These are phyloP conservation scores for Panaeolus papilionaceus DNA, from an alignment of 768 basidiomycete species.

Conservation along the genomic window DNA sequence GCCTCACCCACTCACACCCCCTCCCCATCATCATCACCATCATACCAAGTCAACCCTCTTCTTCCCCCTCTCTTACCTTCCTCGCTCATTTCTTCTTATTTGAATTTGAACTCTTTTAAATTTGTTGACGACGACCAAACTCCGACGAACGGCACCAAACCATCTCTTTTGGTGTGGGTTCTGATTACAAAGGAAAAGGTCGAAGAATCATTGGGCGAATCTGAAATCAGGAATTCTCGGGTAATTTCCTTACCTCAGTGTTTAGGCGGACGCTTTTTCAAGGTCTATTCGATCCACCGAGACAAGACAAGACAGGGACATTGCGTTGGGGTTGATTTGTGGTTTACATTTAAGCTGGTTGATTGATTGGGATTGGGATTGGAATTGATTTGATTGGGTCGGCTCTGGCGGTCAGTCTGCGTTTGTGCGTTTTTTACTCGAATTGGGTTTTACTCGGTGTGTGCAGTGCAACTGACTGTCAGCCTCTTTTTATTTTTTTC, in stretches of 20 bases:
- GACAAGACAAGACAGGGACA: conserved; percentile 1
- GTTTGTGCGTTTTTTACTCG: neutral
- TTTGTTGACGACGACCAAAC: neutral
- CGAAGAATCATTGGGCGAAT: neutral
- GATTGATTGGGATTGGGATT: neutral
- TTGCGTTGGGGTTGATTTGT: neutral
- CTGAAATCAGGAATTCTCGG: conserved; percentile 2
- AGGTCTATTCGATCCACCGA: neutral
- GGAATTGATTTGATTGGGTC: conserved; percentile 1
- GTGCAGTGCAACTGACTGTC: conserved; percentile 10
- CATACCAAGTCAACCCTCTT: conserved; percentile 10
- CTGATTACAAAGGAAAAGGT: conserved; percentile 9
- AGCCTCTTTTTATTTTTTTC: conserved; percentile 4
- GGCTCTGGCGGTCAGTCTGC: conserved; percentile 2
- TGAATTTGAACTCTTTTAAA: neutral
- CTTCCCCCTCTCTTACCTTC: neutral
- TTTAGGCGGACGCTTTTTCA: neutral
- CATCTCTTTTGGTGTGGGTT: neutral
- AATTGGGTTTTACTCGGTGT: conserved; percentile 3
- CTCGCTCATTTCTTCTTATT: conserved; percentile 4
- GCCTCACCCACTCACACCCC: conserved; percentile 13
- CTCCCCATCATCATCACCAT: conserved; percentile 15
- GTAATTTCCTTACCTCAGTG: neutral
- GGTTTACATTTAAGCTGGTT: neutral
- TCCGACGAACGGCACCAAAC: neutral